These are phyloP conservation scores for Solanum verrucosum DNA, from an alignment of 257 asterid genomes.

Conservation along the genomic window DNA sequence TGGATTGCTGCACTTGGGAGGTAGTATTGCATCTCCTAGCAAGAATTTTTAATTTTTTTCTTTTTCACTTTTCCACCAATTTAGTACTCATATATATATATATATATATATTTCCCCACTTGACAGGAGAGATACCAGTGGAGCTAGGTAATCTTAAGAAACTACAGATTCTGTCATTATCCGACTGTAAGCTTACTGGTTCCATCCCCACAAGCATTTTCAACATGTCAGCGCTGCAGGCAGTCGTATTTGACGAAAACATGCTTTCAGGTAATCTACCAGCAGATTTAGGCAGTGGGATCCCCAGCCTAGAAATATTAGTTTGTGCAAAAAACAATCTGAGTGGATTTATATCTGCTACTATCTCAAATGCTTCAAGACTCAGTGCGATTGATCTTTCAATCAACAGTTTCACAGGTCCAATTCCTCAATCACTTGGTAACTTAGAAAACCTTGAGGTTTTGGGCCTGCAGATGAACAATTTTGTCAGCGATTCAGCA, in stretches of 20 bases:
- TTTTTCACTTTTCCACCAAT: neutral
- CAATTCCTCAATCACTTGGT: slow-evolving; percentile 14
- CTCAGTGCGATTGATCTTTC: neutral
- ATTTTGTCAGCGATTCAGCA: neutral
- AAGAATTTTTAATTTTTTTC: neutral
- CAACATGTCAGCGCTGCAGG: neutral
- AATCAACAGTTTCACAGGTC: slow-evolving; percentile 4
- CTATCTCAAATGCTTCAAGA: slow-evolving; percentile 16
- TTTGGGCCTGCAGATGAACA: neutral
- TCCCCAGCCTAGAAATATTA: neutral
- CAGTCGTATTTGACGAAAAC: neutral
- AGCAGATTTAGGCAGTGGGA: neutral
- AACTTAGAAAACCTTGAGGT: neutral
- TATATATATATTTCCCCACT: neutral
- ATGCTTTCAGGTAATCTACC: slow-evolving; percentile 12
- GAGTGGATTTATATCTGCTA: slow-evolving; percentile 2
- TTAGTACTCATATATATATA: neutral
- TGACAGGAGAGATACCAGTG: slow-evolving; percentile 5
- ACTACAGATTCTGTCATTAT: neutral
- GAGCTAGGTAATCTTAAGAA: slow-evolving; percentile 1
- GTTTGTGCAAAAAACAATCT: neutral
- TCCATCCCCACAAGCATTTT: neutral
- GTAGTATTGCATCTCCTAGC: neutral
- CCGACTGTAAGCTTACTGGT: neutral
- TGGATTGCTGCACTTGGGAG: neutral